Conservation (phyloP, 106 monocot genomes). For the Dendrobium huoshanense region DNA sequence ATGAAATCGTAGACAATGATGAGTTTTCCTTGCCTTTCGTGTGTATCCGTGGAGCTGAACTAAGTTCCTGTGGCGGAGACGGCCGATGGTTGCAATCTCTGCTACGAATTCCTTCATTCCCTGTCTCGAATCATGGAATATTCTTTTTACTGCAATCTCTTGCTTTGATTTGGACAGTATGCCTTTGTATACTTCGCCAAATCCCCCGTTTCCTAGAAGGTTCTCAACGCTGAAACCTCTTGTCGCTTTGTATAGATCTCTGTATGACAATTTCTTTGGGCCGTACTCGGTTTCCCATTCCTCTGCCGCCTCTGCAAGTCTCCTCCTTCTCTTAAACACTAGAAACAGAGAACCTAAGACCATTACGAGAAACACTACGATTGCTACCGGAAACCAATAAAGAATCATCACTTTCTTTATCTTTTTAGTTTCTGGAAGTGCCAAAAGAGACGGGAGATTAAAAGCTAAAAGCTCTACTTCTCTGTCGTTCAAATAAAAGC, state of each 20-base stretch:
- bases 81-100: constrained; percentile 77
- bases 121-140: constrained; percentile 64
- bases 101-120: constrained; percentile 76
- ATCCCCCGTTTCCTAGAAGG: no score
- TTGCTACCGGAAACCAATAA: constrained; percentile 1
- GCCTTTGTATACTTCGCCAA: no score
- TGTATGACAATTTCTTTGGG: no score
- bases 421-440: not conserved
- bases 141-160: no score
- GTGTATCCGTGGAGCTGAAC: no score
- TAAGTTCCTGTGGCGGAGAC: no score
- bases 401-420: constrained; percentile 13
- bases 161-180: no score
- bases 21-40: no score
- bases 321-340: constrained; percentile 26
- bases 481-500: constrained; percentile 40
- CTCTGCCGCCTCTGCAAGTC: constrained; percentile 37
- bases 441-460: constrained; percentile 30
- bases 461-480: constrained; percentile 35
- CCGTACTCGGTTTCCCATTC: constrained; percentile 67
- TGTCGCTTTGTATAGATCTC: no score
- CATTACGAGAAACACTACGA: constrained; percentile 17
- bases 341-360: not conserved
- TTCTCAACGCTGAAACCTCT: no score
- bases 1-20: no score